These are phyloP conservation scores for Smittium culicis DNA, from an alignment of 371 early-diverging fungal species.

Conservation along the genomic window DNA sequence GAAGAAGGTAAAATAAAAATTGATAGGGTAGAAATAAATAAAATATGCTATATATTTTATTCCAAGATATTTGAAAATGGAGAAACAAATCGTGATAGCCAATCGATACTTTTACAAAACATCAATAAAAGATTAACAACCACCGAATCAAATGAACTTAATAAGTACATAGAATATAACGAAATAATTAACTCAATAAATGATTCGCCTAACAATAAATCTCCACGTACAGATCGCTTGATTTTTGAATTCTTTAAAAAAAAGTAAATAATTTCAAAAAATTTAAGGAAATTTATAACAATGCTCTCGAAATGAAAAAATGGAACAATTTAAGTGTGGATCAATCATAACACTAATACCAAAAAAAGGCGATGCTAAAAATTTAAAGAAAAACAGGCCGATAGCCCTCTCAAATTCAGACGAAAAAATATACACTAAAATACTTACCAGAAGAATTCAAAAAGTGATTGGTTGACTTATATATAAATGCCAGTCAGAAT, in stretches of 20 bases:
- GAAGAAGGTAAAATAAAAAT: background rate
- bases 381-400: background rate
- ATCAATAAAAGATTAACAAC: background rate
- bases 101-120: background rate
- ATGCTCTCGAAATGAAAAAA: background rate
- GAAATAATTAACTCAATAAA: background rate
- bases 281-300: background rate
- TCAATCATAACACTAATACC: background rate
- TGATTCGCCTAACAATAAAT: background rate
- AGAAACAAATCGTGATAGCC: background rate
- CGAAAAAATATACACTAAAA: background rate
- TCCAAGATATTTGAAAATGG: background rate
- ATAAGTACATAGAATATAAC: background rate
- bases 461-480: background rate
- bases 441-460: background rate
- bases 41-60: background rate
- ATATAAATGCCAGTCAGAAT: background rate
- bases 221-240: background rate
- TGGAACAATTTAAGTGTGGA: background rate
- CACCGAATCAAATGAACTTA: background rate
- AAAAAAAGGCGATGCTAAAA: background rate
- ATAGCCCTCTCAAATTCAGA: background rate
- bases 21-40: background rate
- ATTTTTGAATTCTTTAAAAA: background rate
- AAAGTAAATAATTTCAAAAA: background rate